These are phyloP conservation scores for Pascua guehoae DNA, from an alignment of 1,284 basidiomycete genomes.

Conservation along the genomic window DNA sequence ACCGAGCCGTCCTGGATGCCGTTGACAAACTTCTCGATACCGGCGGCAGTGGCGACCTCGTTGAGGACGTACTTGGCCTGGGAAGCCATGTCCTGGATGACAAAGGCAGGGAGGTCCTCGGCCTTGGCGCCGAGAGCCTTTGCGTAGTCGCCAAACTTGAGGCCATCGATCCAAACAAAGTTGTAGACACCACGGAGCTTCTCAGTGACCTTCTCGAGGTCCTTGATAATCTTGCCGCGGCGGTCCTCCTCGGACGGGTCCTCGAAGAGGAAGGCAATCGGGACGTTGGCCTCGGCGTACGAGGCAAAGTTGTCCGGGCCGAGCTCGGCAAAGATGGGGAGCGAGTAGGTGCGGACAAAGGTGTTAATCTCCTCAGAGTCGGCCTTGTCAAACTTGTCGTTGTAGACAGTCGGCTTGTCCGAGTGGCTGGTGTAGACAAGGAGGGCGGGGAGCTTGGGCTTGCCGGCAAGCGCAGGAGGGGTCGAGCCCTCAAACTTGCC, in stretches of 20 bases:
- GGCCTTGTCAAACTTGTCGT: conserved; percentile 60
- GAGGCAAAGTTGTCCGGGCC: conserved; percentile 86
- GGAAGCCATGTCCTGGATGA: conserved; percentile 78
- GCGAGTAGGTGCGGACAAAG: conserved; percentile 78
- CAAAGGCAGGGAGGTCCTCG: conserved; percentile 87
- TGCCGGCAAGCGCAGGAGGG: conserved; percentile 69
- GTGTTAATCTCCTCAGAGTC: conserved; percentile 62
- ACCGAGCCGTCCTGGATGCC: conserved; percentile 72
- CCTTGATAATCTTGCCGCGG: conserved; percentile 64
- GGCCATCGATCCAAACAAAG: conserved; percentile 97
- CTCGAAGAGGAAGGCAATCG: conserved; percentile 92
- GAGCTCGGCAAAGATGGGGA: conserved; percentile 90
- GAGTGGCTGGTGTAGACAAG: conserved; percentile 89
- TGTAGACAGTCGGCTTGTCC: conserved; percentile 64
- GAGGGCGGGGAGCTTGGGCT: conserved; percentile 66
- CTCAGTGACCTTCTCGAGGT: conserved; percentile 71
- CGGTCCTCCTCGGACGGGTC: conserved; percentile 63
- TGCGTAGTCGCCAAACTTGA: conserved; percentile 93
- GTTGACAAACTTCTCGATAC: conserved; percentile 60
- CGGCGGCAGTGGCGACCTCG: conserved; percentile 52
- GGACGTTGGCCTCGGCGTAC: conserved; percentile 78
- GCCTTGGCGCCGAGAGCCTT: conserved; percentile 82
- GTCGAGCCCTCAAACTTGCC: conserved; percentile 73
- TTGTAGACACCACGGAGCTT: conserved; percentile 83
- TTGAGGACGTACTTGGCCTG: conserved; percentile 86